Percentiles rank a stretch among this genome's conserved stretches.
Conservation (phyloP, 352 stramenopile genomes). For the Phytophthora pseudosyringae region DNA sequence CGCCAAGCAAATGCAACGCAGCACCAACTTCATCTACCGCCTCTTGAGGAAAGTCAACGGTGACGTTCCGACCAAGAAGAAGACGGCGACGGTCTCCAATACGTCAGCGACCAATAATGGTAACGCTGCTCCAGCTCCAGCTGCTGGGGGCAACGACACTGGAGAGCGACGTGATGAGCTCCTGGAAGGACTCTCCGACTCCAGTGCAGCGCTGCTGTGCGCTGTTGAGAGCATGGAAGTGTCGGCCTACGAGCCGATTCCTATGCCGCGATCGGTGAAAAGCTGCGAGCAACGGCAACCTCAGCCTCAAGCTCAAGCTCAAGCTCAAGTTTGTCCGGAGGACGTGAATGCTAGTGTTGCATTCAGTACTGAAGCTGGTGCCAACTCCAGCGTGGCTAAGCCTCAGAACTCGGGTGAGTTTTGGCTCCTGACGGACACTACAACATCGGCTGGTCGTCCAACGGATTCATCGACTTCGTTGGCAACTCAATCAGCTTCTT, state of each 20-base stretch:
- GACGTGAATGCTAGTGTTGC: slow-evolving; percentile 17
- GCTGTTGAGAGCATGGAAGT: slow-evolving; percentile 39
- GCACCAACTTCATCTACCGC: slow-evolving; percentile 46
- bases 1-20: slow-evolving; percentile 41
- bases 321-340: slow-evolving; percentile 9
- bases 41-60: slow-evolving; percentile 35
- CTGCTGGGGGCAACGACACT: not conserved
- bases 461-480: no score
- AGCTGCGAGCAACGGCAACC: not conserved
- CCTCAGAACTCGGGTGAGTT: slow-evolving; percentile 15
- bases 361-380: slow-evolving; percentile 5
- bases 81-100: slow-evolving; percentile 1
- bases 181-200: slow-evolving; percentile 9
- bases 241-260: slow-evolving; percentile 30
- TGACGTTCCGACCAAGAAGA: slow-evolving; percentile 18
- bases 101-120: not conserved
- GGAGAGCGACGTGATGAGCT: slow-evolving; percentile 9
- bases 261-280: slow-evolving; percentile 15
- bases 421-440: slow-evolving; percentile 16
- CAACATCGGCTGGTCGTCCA: not conserved
- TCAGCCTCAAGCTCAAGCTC: slow-evolving; percentile 7
- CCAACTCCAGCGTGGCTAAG: not conserved
- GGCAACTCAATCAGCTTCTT: no score
- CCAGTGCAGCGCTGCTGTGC: slow-evolving; percentile 23
- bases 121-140: not conserved